A percentile compares a stretch with the other conserved stretches of the same genome.
These are phyloP conservation scores for Penstemon barbatus DNA, from an alignment of 257 asterid genomes.

Conservation along the genomic window DNA sequence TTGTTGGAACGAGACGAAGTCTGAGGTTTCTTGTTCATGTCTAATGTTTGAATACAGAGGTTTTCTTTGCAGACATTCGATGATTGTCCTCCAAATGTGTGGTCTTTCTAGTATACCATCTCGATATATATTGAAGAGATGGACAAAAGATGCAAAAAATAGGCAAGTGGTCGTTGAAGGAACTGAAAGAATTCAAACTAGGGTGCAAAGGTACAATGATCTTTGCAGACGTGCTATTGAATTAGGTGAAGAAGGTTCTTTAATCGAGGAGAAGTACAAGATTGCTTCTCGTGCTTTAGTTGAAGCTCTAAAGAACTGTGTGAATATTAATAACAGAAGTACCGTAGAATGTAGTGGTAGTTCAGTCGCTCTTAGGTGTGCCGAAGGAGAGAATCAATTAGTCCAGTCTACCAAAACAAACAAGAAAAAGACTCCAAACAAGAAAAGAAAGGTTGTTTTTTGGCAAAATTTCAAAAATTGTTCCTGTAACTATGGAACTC, in stretches of 20 bases:
- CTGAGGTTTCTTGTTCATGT: constrained; percentile 92
- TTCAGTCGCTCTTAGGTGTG: constrained; percentile 53
- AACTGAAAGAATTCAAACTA: constrained; percentile 59
- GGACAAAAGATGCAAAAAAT: constrained; percentile 92
- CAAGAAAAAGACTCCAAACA: constrained; percentile 65
- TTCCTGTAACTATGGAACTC: no score
- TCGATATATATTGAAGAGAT: constrained; percentile 78
- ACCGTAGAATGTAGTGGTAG: constrained; percentile 54
- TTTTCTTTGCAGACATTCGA: constrained; percentile 89
- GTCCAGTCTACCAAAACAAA: constrained; percentile 47
- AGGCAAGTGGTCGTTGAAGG: constrained; percentile 51
- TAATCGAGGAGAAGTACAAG: constrained; percentile 66
- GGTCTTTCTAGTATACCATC: constrained; percentile 89
- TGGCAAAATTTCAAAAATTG: no score
- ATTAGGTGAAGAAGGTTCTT: constrained; percentile 88
- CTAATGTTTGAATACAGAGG: constrained; percentile 89
- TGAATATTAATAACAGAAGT: constrained; percentile 68
- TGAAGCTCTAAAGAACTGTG: constrained; percentile 81
- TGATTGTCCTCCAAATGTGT: constrained; percentile 94
- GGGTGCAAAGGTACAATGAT: constrained; percentile 90
- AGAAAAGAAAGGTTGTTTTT: constrained; percentile 75
- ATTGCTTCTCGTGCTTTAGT: constrained; percentile 79
- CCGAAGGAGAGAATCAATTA: constrained; percentile 63
- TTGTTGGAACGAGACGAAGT: constrained; percentile 64
- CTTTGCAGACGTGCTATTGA: constrained; percentile 84